Percentiles rank a stretch among this genome's conserved stretches.
Conservation (phyloP, 148 eudicot genomes). For the Amaranthus cruentus region DNA sequence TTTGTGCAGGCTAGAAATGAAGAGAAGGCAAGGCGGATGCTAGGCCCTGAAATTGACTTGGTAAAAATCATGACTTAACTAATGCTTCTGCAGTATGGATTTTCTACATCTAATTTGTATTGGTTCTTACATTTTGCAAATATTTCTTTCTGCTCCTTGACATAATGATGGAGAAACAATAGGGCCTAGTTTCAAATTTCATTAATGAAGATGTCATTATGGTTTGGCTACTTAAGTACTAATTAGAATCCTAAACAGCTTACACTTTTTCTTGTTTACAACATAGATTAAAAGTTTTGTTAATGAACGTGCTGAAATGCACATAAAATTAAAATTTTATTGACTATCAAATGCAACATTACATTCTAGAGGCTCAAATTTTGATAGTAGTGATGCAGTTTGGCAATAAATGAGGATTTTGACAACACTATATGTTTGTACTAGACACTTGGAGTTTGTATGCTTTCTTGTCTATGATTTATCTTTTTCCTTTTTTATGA, state of each 20-base stretch:
- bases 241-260: neutral
- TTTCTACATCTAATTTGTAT: neutral
- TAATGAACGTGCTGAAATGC: too few species aligned
- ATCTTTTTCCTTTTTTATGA: neutral
- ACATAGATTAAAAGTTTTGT: too few species aligned
- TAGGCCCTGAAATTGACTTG: conserved; percentile 84
- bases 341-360: neutral
- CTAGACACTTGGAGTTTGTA: neutral
- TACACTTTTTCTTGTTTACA: neutral
- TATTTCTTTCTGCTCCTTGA: neutral
- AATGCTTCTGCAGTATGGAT: neutral
- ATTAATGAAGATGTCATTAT: neutral
- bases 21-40: conserved; percentile 85
- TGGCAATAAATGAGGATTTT: neutral
- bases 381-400: neutral
- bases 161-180: neutral
- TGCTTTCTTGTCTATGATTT: neutral
- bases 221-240: neutral
- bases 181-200: neutral
- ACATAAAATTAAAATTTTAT: too few species aligned
- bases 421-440: neutral
- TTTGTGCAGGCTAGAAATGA: conserved; percentile 82
- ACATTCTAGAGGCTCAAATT: neutral
- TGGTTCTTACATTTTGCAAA: neutral
- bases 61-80: conserved; percentile 40